These are phyloP conservation scores for Trypethelium eluteriae DNA, from an alignment of 495 filamentous ascomycete species.

Conservation along the genomic window DNA sequence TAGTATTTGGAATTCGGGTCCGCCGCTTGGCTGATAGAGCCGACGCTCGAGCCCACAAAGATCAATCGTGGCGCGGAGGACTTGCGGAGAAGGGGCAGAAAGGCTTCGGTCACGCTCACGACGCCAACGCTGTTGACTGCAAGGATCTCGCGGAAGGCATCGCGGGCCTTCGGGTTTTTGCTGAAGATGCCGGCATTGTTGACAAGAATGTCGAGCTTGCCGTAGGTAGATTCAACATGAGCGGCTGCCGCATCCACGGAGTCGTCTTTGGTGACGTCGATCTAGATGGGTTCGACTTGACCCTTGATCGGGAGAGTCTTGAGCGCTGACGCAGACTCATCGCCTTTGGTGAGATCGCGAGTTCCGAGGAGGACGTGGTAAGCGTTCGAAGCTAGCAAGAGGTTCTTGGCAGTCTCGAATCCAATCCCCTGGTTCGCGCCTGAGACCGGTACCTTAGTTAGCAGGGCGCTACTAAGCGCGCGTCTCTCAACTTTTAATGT, in stretches of 20 bases:
- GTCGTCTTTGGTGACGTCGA: constrained; percentile 16
- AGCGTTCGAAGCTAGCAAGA: not conserved
- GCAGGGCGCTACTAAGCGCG: too few relatives aligned
- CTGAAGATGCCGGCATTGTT: constrained; percentile 36
- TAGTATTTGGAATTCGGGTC: constrained; percentile 28
- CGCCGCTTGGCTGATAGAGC: constrained; percentile 26
- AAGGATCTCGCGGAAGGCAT: constrained; percentile 30
- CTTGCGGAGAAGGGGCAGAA: constrained; percentile 37
- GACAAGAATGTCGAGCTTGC: constrained; percentile 33
- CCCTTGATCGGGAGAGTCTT: constrained; percentile 7
- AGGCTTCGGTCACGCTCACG: constrained; percentile 35
- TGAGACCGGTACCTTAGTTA: too few relatives aligned
- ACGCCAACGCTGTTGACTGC: constrained; percentile 38
- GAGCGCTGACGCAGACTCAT: constrained; percentile 10
- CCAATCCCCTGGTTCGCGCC: constrained; percentile 14
- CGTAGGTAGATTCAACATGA: constrained; percentile 15
- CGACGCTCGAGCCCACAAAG: constrained; percentile 36
- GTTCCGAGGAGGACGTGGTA: constrained; percentile 17
- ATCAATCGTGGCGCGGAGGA: constrained; percentile 35
- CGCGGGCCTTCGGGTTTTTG: constrained; percentile 23
- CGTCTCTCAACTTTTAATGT: too few relatives aligned
- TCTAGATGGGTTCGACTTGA: constrained; percentile 12
- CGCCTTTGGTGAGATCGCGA: constrained; percentile 16
- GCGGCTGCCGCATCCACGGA: constrained; percentile 13
- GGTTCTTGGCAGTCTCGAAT: not conserved